Evolutionary conservation across 805 yeast genomes (phyloP).

Genomic region (Diddensiella santjacobensis): DNA sequence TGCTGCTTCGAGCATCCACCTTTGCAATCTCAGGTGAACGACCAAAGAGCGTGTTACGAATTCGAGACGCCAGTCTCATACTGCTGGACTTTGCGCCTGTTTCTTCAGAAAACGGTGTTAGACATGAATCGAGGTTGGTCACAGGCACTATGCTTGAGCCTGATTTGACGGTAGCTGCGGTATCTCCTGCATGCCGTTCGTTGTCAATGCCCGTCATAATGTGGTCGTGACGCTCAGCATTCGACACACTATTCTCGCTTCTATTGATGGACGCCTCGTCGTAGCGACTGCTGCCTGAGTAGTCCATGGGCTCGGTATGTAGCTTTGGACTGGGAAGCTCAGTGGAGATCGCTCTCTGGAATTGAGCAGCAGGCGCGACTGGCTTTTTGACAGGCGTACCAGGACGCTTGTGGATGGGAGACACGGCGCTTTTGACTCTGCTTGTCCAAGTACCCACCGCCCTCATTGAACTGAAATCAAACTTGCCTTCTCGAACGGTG

Average conservation of each 20-base stretch:
- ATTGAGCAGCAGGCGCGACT: neutral
- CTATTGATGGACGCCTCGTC: neutral
- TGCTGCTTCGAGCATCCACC: no score
- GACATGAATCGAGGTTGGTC: neutral
- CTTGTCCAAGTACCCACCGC: neutral
- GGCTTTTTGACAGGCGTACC: neutral
- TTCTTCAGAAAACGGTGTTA: neutral
- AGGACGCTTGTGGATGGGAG: neutral
- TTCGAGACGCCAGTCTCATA: neutral
- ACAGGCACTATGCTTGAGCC: neutral
- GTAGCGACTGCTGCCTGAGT: neutral
- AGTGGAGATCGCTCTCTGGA: neutral
- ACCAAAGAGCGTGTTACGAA: neutral
- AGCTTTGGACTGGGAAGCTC: neutral
- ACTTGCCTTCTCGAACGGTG: no score
- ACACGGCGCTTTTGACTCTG: neutral
- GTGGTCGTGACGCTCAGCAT: neutral
- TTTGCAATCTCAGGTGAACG: no score
- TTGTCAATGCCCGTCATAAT: neutral
- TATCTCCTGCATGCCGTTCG: neutral
- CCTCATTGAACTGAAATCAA: neutral
- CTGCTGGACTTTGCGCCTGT: neutral
- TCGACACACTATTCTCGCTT: neutral
- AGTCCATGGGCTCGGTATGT: neutral
- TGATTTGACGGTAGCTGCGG: neutral